phyloP scores from a whole-genome alignment of 2,329 filamentous ascomycete genomes.

The Exophiala oligosperma region DNA sequence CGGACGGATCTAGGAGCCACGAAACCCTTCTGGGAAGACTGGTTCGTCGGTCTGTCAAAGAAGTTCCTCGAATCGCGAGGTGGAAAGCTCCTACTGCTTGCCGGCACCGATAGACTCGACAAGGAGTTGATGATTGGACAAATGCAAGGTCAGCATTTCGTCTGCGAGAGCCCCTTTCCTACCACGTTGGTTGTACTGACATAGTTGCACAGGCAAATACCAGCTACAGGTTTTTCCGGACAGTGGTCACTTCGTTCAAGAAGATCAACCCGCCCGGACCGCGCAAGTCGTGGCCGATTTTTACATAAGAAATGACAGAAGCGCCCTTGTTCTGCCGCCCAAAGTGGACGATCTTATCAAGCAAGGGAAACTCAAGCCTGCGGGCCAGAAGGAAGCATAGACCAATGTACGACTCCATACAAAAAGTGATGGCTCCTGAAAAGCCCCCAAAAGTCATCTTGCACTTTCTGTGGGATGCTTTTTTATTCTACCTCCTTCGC shows the following conservation, averaged over 20 bases:
- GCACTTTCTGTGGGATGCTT: not conserved
- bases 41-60: constrained; percentile 83
- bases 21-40: constrained; percentile 89
- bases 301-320: constrained; percentile 85
- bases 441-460: not conserved
- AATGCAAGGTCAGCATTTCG: constrained; percentile 71
- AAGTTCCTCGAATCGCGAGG: constrained; percentile 74
- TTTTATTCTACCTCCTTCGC: not conserved
- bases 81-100: constrained; percentile 81
- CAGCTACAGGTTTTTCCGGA: constrained; percentile 92
- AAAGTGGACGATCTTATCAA: constrained; percentile 75
- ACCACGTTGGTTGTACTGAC: not conserved
- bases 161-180: not conserved
- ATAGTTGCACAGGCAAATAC: constrained; percentile 66
- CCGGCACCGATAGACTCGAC: constrained; percentile 85
- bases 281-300: constrained; percentile 86
- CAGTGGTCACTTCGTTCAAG: constrained; percentile 94
- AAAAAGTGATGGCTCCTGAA: not conserved
- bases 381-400: constrained; percentile 7
- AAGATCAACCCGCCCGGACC: constrained; percentile 89
- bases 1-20: constrained; percentile 80
- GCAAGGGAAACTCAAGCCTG: constrained; percentile 29
- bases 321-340: constrained; percentile 79
- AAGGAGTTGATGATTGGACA: constrained; percentile 93
- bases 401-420: not conserved